Conservation (phyloP, 257 asterid species). For the Penstemon davidsonii region DNA sequence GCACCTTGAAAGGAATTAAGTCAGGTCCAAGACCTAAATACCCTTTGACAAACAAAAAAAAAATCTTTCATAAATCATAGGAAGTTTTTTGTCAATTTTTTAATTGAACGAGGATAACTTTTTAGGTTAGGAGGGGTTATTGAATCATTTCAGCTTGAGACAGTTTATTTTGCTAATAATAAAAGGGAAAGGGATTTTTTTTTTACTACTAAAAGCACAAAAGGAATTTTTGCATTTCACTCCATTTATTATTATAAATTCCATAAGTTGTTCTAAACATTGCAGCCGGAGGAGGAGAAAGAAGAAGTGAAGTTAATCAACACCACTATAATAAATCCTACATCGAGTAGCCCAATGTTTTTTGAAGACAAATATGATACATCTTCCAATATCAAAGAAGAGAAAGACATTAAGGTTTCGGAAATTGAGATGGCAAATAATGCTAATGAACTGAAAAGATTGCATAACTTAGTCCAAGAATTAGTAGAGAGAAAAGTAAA, state of each 20-base stretch:
- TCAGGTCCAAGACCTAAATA: no score
- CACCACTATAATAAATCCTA: constrained; percentile 54
- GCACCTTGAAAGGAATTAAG: no score
- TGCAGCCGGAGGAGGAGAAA: constrained; percentile 75
- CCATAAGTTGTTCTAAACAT: constrained; percentile 6
- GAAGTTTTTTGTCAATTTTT: no score
- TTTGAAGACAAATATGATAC: constrained; percentile 61
- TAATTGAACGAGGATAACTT: no score
- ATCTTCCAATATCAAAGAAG: constrained; percentile 38
- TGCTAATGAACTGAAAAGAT: constrained; percentile 67
- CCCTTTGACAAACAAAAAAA: no score
- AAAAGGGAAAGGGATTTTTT: no score
- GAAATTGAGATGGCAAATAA: constrained; percentile 75
- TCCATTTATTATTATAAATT: neutral
- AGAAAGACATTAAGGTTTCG: constrained; percentile 49
- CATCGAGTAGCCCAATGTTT: constrained; percentile 43
- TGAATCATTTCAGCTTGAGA: no score
- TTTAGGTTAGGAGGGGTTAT: no score
- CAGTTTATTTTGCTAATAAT: no score
- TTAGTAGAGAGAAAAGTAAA: constrained; percentile 89
- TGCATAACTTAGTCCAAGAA: constrained; percentile 71
- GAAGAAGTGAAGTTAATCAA: constrained; percentile 86
- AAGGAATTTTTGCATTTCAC: no score
- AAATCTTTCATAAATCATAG: no score
- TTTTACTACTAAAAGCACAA: no score